Percentiles rank a stretch among this genome's conserved stretches.
phyloP scores from a whole-genome alignment of 257 asterid genomes.

The Fraxinus pennsylvanica region DNA sequence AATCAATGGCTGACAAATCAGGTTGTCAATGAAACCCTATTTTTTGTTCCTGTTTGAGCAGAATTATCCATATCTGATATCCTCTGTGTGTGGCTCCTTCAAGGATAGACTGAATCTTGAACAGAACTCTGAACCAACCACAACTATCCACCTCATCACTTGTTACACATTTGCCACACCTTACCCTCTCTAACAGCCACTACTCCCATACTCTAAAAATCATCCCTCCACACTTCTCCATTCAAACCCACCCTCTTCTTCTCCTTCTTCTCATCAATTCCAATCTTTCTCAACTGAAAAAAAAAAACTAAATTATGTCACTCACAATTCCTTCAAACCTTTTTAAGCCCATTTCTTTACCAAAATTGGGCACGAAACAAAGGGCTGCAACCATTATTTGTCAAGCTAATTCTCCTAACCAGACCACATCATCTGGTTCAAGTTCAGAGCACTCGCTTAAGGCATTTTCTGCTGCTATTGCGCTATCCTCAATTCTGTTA shows the following conservation, averaged over 20 bases:
- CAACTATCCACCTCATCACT: constrained; percentile 46
- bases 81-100: neutral
- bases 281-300: neutral
- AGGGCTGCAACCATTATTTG: constrained; percentile 52
- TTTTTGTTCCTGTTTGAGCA: no score
- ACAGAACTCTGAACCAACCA: constrained; percentile 31
- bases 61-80: constrained; percentile 6
- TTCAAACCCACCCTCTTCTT: neutral
- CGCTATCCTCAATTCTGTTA: constrained; percentile 80
- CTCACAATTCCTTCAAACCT: constrained; percentile 85
- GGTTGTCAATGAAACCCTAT: no score
- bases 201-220: constrained; percentile 38
- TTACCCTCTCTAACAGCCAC: constrained; percentile 53
- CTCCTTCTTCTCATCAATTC: neutral
- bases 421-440: neutral
- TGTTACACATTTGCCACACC: constrained; percentile 30
- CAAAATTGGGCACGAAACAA: constrained; percentile 47
- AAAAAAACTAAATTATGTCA: constrained; percentile 48
- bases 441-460: constrained; percentile 44
- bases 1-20: no score
- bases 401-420: constrained; percentile 43
- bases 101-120: neutral
- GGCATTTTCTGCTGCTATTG: constrained; percentile 85
- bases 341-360: constrained; percentile 62
- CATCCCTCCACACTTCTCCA: constrained; percentile 32